Percentiles rank a stretch among this genome's conserved stretches.
Evolutionary conservation across 2,329 filamentous ascomycete species (phyloP).

Genomic region (Hypoxylon rubiginosum): DNA sequence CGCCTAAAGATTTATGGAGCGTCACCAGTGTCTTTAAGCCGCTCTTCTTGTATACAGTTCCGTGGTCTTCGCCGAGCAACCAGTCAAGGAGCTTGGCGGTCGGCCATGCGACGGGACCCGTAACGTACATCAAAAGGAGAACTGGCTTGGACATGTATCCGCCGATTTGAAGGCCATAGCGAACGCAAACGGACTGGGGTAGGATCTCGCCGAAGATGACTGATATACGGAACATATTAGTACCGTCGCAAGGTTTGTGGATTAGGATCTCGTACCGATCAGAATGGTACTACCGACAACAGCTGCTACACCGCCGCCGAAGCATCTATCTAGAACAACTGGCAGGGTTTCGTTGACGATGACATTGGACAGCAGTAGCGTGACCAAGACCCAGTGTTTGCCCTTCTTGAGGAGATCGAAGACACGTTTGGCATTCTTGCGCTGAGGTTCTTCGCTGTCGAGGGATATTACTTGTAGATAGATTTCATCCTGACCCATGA

Average conservation of each 20-base stretch:
- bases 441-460: constrained; percentile 86
- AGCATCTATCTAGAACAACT: constrained; percentile 92
- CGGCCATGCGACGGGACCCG: constrained; percentile 91
- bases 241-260: constrained; percentile 18
- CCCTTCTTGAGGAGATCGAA: constrained; percentile 84
- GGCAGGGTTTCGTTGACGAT: constrained; percentile 98
- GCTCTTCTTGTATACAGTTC: constrained; percentile 97
- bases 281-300: constrained; percentile 93
- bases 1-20: constrained; percentile 90
- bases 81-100: constrained; percentile 95
- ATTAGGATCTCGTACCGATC: constrained; percentile 76
- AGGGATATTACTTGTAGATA: constrained; percentile 95
- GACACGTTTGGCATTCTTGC: constrained; percentile 86
- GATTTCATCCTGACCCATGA: constrained; percentile 88
- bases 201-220: constrained; percentile 99
- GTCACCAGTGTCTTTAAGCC: constrained; percentile 96
- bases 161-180: constrained; percentile 94
- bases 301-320: constrained; percentile 94
- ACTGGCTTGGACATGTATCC: constrained; percentile 94
- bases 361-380: constrained; percentile 92
- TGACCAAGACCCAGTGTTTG: constrained; percentile 99
- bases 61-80: constrained; percentile 93
- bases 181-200: constrained; percentile 95
- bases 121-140: constrained; percentile 89
- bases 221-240: constrained; percentile 55